Percentiles rank a stretch among this genome's conserved stretches.
Evolutionary conservation across 106 monocot genomes (phyloP).

Genomic region (Ottelia alismoides): DNA sequence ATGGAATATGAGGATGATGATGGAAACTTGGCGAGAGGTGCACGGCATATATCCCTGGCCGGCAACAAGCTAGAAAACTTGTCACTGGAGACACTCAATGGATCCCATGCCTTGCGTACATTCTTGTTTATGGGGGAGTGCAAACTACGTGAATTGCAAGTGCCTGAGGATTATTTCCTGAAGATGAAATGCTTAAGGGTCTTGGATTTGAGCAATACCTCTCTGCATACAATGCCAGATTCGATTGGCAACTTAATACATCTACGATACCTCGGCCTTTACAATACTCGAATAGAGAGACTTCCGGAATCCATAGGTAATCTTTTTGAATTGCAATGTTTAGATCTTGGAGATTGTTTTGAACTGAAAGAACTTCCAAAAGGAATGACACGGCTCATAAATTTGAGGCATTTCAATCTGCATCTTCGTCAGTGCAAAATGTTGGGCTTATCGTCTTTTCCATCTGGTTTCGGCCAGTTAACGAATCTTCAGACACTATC

Average conservation of each 20-base stretch:
- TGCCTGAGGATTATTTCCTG: slow-evolving; percentile 11
- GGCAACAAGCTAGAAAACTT: slow-evolving; percentile 3
- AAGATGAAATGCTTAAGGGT: slow-evolving; percentile 20
- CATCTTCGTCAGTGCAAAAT: slow-evolving; percentile 17
- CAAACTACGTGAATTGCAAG: neutral
- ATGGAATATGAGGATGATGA: slow-evolving; percentile 1
- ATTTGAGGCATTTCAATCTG: slow-evolving; percentile 42
- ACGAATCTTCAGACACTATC: slow-evolving; percentile 36
- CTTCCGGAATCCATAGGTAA: slow-evolving; percentile 35
- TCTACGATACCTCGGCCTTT: slow-evolving; percentile 35
- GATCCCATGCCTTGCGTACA: slow-evolving; percentile 16
- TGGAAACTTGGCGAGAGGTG: neutral
- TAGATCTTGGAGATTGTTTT: slow-evolving; percentile 43
- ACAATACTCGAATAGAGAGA: slow-evolving; percentile 17
- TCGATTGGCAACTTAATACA: slow-evolving; percentile 24
- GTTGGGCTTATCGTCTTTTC: slow-evolving; percentile 22
- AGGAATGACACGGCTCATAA: slow-evolving; percentile 22
- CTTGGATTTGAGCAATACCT: slow-evolving; percentile 29
- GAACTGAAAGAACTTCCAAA: slow-evolving; percentile 26
- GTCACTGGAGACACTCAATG: neutral
- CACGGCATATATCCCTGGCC: slow-evolving; percentile 5
- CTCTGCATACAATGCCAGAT: slow-evolving; percentile 12
- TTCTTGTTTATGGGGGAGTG: slow-evolving; percentile 13
- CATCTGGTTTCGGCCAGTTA: slow-evolving; percentile 25
- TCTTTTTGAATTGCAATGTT: slow-evolving; percentile 36